Evolutionary conservation across 2,329 filamentous ascomycete species (phyloP), one percentile per base, ranked within the genome.

Genomic region (Epichloe sylvatica): DNA sequence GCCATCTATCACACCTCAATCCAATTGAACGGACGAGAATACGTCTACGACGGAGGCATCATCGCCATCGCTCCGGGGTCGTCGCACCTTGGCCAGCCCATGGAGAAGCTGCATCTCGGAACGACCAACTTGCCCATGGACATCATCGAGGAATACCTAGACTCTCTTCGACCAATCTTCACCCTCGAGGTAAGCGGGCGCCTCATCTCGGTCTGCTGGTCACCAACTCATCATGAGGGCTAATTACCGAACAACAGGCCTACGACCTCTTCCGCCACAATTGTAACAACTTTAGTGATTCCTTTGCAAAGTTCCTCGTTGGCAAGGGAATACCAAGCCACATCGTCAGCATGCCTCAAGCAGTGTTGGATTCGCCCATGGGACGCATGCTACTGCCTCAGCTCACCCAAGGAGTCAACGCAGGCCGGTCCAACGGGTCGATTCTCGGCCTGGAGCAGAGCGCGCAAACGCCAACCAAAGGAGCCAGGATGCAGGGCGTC

Each of bases 241-340:
- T 40, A 23, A 25, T 4, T 11, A 5, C 47, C 8, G n/a, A 8
- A 17, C 55, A 88, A 17, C 55, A 88, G 78, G 85, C 86, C 1
- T 97, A 97, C 61, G 88, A 96, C 61, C 70, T 96, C 5, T 95
- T 78, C 64, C 86, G 70, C 58, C 89, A 96, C 67, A 98, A 98
- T 63, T 97, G 91, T 71, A 98, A 97, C 70, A 96, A 96, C 66
- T 98, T 97, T 66, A 87, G 86, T 3, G 91, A 97, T 61, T 89
- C 95, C 53, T 83, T 97, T 56, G 74, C 87, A 54, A 92, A 86
- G 65, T 97, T 97, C 55, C 72, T 97, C 0, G 72, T 96, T 1
- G 91, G 92, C 21, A 85, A 82, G 57, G 86, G 87, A 3, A 97
- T 97, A 52, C 92, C 92, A 0, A 77, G 82, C 1, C 82, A 94